A percentile compares a stretch with the other conserved stretches of the same genome.
phyloP scores from a whole-genome alignment of 257 asterid species.

The Penstemon barbatus region DNA sequence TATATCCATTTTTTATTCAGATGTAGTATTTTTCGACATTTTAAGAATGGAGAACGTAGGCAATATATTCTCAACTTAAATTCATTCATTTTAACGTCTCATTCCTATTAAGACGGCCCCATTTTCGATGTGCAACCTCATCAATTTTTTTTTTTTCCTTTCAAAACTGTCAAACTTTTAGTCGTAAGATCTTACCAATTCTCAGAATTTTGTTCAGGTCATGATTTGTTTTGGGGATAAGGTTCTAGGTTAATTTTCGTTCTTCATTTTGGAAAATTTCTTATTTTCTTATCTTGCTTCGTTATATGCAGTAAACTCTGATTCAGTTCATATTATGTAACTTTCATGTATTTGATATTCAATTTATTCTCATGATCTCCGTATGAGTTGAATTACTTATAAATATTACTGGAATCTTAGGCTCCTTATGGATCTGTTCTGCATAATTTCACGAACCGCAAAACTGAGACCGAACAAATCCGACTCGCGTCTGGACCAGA shows the following conservation, averaged over 20 bases:
- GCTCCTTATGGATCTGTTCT: too few species aligned
- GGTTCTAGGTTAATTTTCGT: too few species aligned
- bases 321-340: slow-evolving; percentile 5
- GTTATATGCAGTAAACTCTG: background rate
- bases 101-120: slow-evolving; percentile 4
- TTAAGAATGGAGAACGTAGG: slow-evolving; percentile 5
- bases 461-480: too few species aligned
- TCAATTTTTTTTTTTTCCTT: slow-evolving; percentile 5
- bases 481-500: too few species aligned
- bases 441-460: too few species aligned
- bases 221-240: background rate
- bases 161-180: background rate
- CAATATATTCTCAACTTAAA: slow-evolving; percentile 12
- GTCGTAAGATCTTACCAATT: background rate
- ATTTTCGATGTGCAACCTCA: slow-evolving; percentile 2
- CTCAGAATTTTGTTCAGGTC: slow-evolving; percentile 10
- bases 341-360: slow-evolving; percentile 3
- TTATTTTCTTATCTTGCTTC: background rate
- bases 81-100: slow-evolving; percentile 15
- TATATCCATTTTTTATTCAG: background rate
- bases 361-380: background rate
- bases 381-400: background rate
- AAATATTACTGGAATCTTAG: background rate
- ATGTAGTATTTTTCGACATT: slow-evolving; percentile 8
- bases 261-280: background rate